Percentiles rank a stretch among this genome's conserved stretches.
Conservation (phyloP, 768 basidiomycete species). For the Agrocybe chaxingu region DNA sequence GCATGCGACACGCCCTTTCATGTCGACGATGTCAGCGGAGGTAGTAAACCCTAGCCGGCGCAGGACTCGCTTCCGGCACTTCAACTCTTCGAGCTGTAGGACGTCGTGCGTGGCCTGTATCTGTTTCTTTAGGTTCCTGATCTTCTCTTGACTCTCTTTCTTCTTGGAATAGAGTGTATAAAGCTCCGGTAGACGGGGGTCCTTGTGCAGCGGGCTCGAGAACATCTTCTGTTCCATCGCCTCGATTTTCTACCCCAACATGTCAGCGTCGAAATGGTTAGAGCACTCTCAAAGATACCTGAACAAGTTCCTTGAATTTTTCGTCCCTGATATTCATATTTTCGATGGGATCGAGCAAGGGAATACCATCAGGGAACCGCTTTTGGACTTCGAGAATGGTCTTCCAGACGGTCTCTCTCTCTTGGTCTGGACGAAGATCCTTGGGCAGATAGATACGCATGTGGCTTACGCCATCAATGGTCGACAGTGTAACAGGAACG, state of each 20-base stretch:
- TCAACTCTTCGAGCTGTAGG: constrained; percentile 94
- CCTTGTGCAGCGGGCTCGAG: constrained; percentile 73
- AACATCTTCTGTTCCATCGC: constrained; percentile 85
- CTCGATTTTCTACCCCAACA: constrained; percentile 73
- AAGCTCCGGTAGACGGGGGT: constrained; percentile 73
- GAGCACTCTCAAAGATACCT: constrained; percentile 42
- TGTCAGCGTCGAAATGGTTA: not conserved
- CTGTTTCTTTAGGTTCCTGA: constrained; percentile 77
- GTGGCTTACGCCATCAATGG: constrained; percentile 82
- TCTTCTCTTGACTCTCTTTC: constrained; percentile 61
- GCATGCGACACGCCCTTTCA: constrained; percentile 97
- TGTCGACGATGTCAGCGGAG: constrained; percentile 88
- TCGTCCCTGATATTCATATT: constrained; percentile 97
- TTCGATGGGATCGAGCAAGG: constrained; percentile 85
- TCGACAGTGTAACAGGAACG: constrained; percentile 84
- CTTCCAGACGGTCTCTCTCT: constrained; percentile 86
- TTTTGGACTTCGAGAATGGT: constrained; percentile 88
- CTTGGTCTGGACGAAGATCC: constrained; percentile 73
- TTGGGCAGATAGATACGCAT: constrained; percentile 88
- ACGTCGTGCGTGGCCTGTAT: constrained; percentile 91
- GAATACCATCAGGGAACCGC: constrained; percentile 84
- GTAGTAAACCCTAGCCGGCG: constrained; percentile 90
- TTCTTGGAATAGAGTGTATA: constrained; percentile 82
- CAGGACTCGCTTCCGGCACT: constrained; percentile 90
- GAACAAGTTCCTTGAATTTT: constrained; percentile 82